These are phyloP conservation scores for Aspergillus pseudotamarii DNA, from an alignment of 2,329 filamentous ascomycete species.

Conservation along the genomic window DNA sequence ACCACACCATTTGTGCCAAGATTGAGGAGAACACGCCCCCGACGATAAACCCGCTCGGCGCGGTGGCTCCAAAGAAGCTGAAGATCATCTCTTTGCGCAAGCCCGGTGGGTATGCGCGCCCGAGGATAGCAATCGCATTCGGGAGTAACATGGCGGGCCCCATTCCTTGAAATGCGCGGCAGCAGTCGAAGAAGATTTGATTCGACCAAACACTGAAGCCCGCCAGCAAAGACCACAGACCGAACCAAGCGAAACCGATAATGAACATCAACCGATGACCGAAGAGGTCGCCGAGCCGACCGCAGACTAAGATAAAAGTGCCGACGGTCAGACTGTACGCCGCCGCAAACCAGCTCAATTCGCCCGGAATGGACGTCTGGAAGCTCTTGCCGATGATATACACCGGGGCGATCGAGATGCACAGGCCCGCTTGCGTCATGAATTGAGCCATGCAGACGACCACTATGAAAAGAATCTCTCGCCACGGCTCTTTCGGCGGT, in stretches of 20 bases:
- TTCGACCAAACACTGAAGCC: constrained; percentile 38
- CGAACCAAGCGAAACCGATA: constrained; percentile 41
- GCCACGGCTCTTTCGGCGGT: constrained; percentile 18
- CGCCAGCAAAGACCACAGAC: constrained; percentile 40
- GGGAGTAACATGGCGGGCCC: constrained; percentile 66
- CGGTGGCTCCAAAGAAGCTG: constrained; percentile 53
- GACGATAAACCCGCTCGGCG: constrained; percentile 48
- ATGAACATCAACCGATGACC: constrained; percentile 41
- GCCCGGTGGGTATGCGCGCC: constrained; percentile 59
- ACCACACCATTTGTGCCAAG: constrained; percentile 42
- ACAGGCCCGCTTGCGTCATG: constrained; percentile 51
- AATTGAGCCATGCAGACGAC: constrained; percentile 38
- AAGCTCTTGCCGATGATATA: constrained; percentile 53
- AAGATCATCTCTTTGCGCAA: constrained; percentile 64
- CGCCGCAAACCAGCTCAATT: constrained; percentile 59
- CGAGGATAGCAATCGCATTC: constrained; percentile 66
- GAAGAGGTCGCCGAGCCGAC: constrained; percentile 42
- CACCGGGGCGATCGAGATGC: constrained; percentile 52
- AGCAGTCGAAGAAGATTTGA: constrained; percentile 55
- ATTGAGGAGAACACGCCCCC: background rate
- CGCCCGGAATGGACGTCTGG: constrained; percentile 42
- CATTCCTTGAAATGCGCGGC: constrained; percentile 56
- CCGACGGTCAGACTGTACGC: constrained; percentile 55
- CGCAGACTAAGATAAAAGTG: constrained; percentile 40
- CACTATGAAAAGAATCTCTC: constrained; percentile 32